Evolutionary conservation across 139 green algal genomes (phyloP), one percentile per base, ranked within the genome.

Genomic region (Dunaliella sp.): DNA sequence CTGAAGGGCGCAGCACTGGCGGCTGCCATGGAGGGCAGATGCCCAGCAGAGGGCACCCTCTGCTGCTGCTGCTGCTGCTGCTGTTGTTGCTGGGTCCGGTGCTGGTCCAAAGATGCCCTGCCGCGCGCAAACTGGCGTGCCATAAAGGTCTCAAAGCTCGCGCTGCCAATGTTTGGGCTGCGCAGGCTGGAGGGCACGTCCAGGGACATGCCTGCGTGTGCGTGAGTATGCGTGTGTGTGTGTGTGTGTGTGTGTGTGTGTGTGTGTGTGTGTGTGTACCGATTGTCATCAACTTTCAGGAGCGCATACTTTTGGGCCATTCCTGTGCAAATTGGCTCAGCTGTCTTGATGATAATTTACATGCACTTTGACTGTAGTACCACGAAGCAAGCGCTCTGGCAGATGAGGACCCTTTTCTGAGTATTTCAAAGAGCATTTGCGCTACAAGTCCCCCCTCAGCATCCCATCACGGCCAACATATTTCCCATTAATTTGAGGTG

Each of bases 191-290:
- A 86, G 16, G 88, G 86, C 30, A 85, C 12, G 65, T 90, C 90
- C 0, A 86, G 88, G 1, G 79, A 88, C 90, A 93, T 93, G 73
- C 87, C 90, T 87, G 90, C 89, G 22, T 91, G 81, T 65, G 48
- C 16, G 48, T 65, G 48, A 26, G 48, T 65, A 16, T 65, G 48
- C 16, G 48, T 65, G 48, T 65, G 48, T 65, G 48, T 65, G 48
- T 65, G 48, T 65, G 48, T 16, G 48, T 65, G 48, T 7, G 48
- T 65, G 48, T 65, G 48, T 16, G 16, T 16, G 48, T 65, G 48
- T 65, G 48, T 65, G 48, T 65, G 48, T 65, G 48, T 65, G 48
- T 65, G 48, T 65, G 48, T 65, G 48, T 65, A 16, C n/a, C n/a
- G n/a, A n/a, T n/a, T n/a, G n/a, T n/a, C n/a, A n/a, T n/a, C n/a